These are phyloP conservation scores for Dryas integrifolia DNA, from an alignment of 331 rosid species.

Conservation along the genomic window DNA sequence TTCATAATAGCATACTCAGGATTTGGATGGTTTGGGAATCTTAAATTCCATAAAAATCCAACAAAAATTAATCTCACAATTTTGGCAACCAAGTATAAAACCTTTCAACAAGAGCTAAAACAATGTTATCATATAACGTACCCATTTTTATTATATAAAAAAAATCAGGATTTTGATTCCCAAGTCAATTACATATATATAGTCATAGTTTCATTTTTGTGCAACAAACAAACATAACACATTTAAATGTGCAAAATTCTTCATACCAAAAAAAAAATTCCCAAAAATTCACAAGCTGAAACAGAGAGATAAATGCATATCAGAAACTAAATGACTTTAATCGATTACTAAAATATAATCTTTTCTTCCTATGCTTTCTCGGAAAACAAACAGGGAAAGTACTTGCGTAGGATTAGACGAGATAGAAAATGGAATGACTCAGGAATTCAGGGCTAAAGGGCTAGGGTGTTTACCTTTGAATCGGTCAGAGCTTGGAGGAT, in stretches of 20 bases:
- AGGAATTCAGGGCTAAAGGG: not conserved
- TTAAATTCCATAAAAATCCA: not conserved
- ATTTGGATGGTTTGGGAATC: too few relatives aligned
- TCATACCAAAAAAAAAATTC: not conserved
- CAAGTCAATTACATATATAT: too few relatives aligned
- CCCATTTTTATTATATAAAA: not conserved
- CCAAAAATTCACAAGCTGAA: not conserved
- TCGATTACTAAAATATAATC: not conserved
- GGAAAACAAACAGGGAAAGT: not conserved
- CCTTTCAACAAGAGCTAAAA: too few relatives aligned
- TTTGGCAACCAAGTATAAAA: not conserved
- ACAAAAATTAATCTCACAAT: not conserved
- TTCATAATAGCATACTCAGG: not conserved
- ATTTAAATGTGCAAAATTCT: not conserved
- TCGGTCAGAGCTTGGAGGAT: constrained; percentile 17
- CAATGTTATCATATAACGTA: not conserved
- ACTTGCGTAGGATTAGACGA: too few relatives aligned
- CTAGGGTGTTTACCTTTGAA: constrained; percentile 31
- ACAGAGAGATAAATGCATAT: not conserved
- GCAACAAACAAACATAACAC: not conserved
- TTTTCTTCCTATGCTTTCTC: not conserved
- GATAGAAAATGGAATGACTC: not conserved
- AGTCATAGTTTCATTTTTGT: not conserved
- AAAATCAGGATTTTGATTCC: not conserved
- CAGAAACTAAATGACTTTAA: not conserved